phyloP scores from a whole-genome alignment of 768 basidiomycete species.

The Boletellus ananas region DNA sequence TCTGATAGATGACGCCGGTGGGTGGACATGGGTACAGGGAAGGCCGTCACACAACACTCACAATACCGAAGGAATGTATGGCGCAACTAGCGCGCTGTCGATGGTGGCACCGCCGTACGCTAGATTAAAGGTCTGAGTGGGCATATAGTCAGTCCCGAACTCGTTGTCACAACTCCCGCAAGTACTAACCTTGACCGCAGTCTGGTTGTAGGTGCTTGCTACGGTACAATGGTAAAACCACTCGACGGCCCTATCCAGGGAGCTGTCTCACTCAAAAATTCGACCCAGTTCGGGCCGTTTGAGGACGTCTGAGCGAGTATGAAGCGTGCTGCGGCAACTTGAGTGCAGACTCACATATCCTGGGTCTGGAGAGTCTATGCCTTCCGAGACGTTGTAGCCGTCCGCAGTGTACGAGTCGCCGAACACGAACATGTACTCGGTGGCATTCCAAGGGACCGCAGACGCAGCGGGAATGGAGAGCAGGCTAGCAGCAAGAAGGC shows the following conservation, averaged over 20 bases:
- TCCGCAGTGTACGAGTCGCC: conserved; percentile 62
- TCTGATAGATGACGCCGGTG: conserved; percentile 3
- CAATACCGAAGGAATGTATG: conserved; percentile 48
- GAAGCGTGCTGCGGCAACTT: conserved; percentile 1
- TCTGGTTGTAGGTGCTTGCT: conserved; percentile 56
- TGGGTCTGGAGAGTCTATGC: conserved; percentile 49
- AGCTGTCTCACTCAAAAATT: conserved; percentile 42
- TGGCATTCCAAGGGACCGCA: conserved; percentile 46
- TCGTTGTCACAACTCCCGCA: background rate
- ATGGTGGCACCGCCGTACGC: conserved; percentile 69
- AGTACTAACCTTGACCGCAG: conserved; percentile 41
- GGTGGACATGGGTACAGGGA: background rate
- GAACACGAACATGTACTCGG: conserved; percentile 55
- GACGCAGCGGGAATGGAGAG: conserved; percentile 5
- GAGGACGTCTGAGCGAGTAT: conserved; percentile 44
- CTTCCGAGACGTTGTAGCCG: conserved; percentile 57
- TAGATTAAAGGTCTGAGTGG: conserved; percentile 54
- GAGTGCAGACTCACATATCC: conserved; percentile 39
- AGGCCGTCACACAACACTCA: conserved; percentile 34
- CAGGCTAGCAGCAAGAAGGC: conserved; percentile 4
- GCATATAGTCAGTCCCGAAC: background rate
- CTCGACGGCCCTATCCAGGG: background rate
- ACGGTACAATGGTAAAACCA: conserved; percentile 3
- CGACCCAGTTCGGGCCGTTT: conserved; percentile 63
- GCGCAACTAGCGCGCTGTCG: conserved; percentile 51